Conservation (phyloP, 1,139 yeast genomes). For the Pichia sp. region DNA sequence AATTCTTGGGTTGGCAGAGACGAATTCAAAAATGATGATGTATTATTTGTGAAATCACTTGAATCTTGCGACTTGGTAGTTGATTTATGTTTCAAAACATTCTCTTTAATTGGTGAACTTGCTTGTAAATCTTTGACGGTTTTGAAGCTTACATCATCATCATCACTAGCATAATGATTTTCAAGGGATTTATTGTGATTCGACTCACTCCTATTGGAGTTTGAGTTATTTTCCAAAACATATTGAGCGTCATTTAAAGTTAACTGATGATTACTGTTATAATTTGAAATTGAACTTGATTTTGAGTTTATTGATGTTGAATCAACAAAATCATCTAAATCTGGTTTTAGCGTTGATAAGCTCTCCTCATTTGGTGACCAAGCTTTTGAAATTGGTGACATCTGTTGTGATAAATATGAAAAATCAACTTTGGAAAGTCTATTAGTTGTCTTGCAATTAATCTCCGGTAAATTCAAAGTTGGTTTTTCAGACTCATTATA, state of each 20-base stretch:
- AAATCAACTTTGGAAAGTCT: conserved; percentile 20
- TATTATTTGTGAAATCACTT: conserved; percentile 4
- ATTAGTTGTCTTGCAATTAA: background rate
- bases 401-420: conserved; percentile 21
- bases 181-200: background rate
- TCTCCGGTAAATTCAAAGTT: background rate
- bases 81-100: background rate
- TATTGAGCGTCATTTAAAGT: conserved; percentile 2
- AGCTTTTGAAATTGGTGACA: conserved; percentile 26
- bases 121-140: background rate
- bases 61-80: background rate
- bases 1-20: conserved; percentile 13
- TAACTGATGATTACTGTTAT: background rate
- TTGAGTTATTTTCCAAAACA: conserved; percentile 1
- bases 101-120: background rate
- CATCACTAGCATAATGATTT: background rate
- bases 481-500: background rate
- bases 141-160: background rate
- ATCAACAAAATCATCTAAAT: conserved; percentile 10
- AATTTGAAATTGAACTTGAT: conserved; percentile 5
- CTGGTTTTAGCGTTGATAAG: conserved; percentile 1
- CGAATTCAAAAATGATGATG: conserved; percentile 7
- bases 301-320: background rate
- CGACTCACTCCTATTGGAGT: background rate
- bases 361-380: conserved; percentile 19